phyloP scores from a whole-genome alignment of 2,329 filamentous ascomycete species.

The Trichoderma lentiforme region DNA sequence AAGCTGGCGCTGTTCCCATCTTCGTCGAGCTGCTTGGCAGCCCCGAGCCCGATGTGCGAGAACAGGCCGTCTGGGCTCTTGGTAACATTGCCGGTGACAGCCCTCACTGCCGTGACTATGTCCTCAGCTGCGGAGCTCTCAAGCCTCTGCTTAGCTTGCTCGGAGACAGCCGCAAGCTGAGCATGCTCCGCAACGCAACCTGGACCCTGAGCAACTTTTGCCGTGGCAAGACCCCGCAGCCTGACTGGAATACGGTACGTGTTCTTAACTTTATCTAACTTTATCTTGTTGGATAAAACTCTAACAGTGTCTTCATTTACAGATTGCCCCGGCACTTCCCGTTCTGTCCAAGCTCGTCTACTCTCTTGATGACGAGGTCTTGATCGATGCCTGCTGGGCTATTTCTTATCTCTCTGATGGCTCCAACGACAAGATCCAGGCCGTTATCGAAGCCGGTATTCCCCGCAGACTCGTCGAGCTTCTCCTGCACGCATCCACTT shows the following conservation, averaged over 20 bases:
- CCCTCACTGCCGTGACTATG: conserved; percentile 95
- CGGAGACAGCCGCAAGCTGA: conserved; percentile 96
- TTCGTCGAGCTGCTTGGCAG: conserved; percentile 95
- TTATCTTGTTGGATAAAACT: neutral
- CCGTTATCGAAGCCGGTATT: conserved; percentile 96
- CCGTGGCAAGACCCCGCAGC: conserved; percentile 97
- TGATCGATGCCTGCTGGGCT: conserved; percentile 99
- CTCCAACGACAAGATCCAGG: conserved; percentile 98
- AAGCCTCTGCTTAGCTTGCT: conserved; percentile 85
- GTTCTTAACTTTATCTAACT: neutral
- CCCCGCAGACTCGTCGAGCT: conserved; percentile 94
- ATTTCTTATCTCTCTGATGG: conserved; percentile 98
- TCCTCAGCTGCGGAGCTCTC: conserved; percentile 84
- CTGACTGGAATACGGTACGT: conserved; percentile 92
- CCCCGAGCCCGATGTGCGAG: conserved; percentile 94
- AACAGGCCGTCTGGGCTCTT: conserved; percentile 97
- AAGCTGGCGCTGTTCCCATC: conserved; percentile 95
- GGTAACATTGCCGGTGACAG: conserved; percentile 99
- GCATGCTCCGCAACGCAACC: conserved; percentile 97
- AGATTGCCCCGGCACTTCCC: conserved; percentile 93
- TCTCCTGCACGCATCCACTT: conserved; percentile 96
- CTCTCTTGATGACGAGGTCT: conserved; percentile 94
- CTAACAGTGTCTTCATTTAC: conserved; percentile 21
- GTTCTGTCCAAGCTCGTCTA: conserved; percentile 97
- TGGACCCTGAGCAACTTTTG: conserved; percentile 99